Conservation (phyloP, 441 rosid genomes). For the Theobroma grandiflorum region DNA sequence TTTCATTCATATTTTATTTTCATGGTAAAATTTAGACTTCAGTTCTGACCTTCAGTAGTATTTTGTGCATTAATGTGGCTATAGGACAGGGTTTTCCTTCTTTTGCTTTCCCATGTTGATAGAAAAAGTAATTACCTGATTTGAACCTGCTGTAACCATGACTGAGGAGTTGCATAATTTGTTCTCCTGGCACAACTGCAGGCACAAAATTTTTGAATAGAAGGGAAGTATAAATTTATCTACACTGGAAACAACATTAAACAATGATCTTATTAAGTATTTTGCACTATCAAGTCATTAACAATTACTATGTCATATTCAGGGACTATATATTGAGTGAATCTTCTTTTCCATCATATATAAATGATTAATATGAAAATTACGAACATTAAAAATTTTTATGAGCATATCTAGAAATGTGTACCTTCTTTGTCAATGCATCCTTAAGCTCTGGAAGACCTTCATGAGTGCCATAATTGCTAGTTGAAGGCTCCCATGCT, state of each 20-base stretch:
- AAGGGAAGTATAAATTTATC: neutral
- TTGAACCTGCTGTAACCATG: neutral
- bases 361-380: neutral
- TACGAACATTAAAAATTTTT: neutral
- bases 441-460: constrained; percentile 7
- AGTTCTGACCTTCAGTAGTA: neutral
- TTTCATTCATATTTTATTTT: too few relatives aligned
- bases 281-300: neutral
- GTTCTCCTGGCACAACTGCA: neutral
- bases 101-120: neutral
- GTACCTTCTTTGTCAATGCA: neutral
- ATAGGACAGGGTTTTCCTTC: neutral
- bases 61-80: neutral
- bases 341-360: neutral
- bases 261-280: neutral
- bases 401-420: neutral
- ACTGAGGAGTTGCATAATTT: neutral
- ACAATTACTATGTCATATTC: too few relatives aligned
- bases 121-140: neutral
- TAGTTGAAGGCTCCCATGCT: constrained; percentile 7
- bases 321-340: neutral
- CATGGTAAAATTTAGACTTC: neutral
- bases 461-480: neutral
- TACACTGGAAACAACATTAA: neutral
- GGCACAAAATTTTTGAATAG: neutral